phyloP scores from a whole-genome alignment of 352 stramenopile genomes.

The Globisporangium rhizosaccharum region DNA sequence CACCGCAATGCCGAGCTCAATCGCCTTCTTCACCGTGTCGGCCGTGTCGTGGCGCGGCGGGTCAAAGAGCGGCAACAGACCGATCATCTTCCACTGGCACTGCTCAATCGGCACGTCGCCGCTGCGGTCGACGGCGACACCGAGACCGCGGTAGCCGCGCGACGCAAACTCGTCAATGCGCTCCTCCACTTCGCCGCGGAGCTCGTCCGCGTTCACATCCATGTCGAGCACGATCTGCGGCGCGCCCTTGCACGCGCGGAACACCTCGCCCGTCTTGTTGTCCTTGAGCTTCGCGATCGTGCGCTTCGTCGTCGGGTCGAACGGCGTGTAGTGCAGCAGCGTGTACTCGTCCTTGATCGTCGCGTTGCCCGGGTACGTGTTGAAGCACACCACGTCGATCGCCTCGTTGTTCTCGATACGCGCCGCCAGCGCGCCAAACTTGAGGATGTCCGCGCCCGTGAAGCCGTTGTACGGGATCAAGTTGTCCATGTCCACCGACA shows the following conservation, averaged over 20 bases:
- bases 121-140: constrained; percentile 50
- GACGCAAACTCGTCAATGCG: constrained; percentile 80
- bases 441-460: constrained; percentile 47
- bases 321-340: constrained; percentile 75
- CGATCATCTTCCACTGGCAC: constrained; percentile 89
- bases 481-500: constrained; percentile 91
- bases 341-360: constrained; percentile 77
- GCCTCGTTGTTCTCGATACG: constrained; percentile 75
- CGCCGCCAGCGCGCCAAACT: constrained; percentile 51
- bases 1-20: constrained; percentile 88
- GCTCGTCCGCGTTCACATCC: constrained; percentile 45
- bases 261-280: constrained; percentile 75
- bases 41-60: constrained; percentile 90
- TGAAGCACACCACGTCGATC: constrained; percentile 68
- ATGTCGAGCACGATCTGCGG: constrained; percentile 89
- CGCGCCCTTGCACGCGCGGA: constrained; percentile 90
- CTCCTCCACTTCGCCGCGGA: constrained; percentile 64
- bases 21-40: constrained; percentile 88
- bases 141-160: constrained; percentile 62
- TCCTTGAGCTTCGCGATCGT: constrained; percentile 89
- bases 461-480: constrained; percentile 74
- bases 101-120: constrained; percentile 67
- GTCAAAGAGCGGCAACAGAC: constrained; percentile 91
- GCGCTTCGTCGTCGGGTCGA: constrained; percentile 85
- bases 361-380: constrained; percentile 75